Evolutionary conservation across 2,329 filamentous ascomycete species (phyloP).

Genomic region (Aspergillus thermomutatus): DNA sequence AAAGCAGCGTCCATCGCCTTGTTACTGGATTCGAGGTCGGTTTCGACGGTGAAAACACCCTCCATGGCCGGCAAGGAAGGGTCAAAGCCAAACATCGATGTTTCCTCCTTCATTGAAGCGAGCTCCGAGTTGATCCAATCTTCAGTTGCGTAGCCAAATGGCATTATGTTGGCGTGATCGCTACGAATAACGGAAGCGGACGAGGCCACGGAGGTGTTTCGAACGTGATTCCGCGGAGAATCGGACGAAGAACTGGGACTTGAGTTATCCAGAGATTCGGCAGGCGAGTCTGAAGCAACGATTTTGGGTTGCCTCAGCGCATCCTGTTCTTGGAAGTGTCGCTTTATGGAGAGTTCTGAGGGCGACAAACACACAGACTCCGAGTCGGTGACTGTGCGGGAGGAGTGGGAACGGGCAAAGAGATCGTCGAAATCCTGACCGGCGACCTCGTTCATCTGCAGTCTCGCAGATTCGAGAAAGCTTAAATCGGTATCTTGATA

Average conservation of each 20-base stretch:
- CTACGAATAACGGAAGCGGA: constrained; percentile 39
- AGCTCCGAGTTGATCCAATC: constrained; percentile 38
- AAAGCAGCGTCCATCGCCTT: constrained; percentile 48
- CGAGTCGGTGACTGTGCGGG: constrained; percentile 25
- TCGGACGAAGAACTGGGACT: constrained; percentile 43
- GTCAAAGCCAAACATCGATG: constrained; percentile 38
- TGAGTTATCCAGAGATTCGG: constrained; percentile 44
- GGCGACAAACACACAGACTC: constrained; percentile 30
- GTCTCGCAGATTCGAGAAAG: constrained; percentile 38
- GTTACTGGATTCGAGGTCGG: constrained; percentile 45
- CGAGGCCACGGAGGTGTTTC: constrained; percentile 40
- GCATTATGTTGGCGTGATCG: constrained; percentile 30
- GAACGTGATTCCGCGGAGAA: constrained; percentile 39
- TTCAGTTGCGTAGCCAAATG: constrained; percentile 33
- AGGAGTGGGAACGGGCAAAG: constrained; percentile 33
- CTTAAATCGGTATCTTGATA: constrained; percentile 43
- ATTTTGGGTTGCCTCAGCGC: constrained; percentile 31
- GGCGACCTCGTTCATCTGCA: constrained; percentile 35
- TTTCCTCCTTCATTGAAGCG: constrained; percentile 35
- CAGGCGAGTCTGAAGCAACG: constrained; percentile 38
- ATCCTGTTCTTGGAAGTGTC: constrained; percentile 31
- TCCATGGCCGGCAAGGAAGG: constrained; percentile 33
- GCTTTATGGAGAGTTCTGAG: constrained; percentile 24
- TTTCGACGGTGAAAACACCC: constrained; percentile 26
- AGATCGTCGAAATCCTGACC: constrained; percentile 44